Evolutionary conservation across 768 basidiomycete species (phyloP).

Genomic region (Basidioascus undulatus): DNA sequence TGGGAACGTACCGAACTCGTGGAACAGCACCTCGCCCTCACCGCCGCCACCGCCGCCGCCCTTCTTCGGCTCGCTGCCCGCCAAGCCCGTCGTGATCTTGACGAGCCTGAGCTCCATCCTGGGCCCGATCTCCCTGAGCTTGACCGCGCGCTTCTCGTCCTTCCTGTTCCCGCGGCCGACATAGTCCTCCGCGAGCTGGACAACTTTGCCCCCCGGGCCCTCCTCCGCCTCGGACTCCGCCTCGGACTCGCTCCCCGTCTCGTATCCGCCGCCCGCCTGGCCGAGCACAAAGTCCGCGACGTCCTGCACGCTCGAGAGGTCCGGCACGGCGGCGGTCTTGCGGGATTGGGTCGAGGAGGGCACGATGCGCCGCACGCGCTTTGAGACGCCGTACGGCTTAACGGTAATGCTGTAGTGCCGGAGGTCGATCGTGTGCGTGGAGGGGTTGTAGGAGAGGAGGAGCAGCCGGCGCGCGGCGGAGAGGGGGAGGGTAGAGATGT

Average conservation of each 20-base stretch:
- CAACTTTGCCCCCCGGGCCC: constrained; percentile 25
- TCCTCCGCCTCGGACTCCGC: constrained; percentile 62
- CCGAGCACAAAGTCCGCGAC: constrained; percentile 83
- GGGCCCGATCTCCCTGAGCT: constrained; percentile 81
- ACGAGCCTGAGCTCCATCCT: constrained; percentile 77
- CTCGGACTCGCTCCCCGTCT: constrained; percentile 26
- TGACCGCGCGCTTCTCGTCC: constrained; percentile 71
- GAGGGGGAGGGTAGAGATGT: constrained; percentile 36
- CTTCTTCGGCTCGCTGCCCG: too few relatives aligned
- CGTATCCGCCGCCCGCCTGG: constrained; percentile 23
- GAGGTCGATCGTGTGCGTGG: constrained; percentile 65
- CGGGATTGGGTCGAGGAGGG: constrained; percentile 28
- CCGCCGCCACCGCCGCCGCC: too few relatives aligned
- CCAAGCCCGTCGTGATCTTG: constrained; percentile 79
- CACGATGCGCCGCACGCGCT: constrained; percentile 65
- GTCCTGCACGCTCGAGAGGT: constrained; percentile 75
- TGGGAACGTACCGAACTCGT: constrained; percentile 54
- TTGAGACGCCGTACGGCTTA: constrained; percentile 79
- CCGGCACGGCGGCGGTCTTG: constrained; percentile 26
- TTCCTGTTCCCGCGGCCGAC: constrained; percentile 82
- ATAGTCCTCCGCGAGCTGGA: constrained; percentile 75
- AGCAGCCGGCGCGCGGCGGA: constrained; percentile 85
- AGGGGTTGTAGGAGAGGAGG: constrained; percentile 70
- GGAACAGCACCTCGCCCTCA: constrained; percentile 79
- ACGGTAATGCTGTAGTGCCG: constrained; percentile 90